These are phyloP conservation scores for Mycocentrospora acerina DNA, from an alignment of 2,329 filamentous ascomycete species.

Conservation along the genomic window DNA sequence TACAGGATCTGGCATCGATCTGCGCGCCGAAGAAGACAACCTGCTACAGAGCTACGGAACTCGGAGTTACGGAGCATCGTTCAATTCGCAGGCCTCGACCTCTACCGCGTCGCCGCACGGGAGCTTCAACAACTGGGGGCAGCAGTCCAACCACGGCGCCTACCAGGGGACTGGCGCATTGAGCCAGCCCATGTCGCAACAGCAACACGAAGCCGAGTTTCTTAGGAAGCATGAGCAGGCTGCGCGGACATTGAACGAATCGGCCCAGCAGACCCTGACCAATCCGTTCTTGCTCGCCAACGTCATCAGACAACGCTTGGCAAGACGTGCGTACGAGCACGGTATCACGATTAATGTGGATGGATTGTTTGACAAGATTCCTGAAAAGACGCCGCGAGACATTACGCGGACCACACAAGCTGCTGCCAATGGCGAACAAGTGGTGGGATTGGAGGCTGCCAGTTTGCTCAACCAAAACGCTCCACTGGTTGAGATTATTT, in stretches of 20 bases:
- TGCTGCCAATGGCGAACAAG: slow-evolving; percentile 62
- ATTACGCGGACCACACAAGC: slow-evolving; percentile 44
- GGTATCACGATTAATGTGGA: slow-evolving; percentile 62
- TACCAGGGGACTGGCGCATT: slow-evolving; percentile 43
- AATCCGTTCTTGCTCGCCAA: slow-evolving; percentile 72
- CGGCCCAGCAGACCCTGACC: slow-evolving; percentile 67
- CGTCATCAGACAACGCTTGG: slow-evolving; percentile 56
- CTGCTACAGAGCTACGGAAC: slow-evolving; percentile 67
- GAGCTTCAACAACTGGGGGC: slow-evolving; percentile 50
- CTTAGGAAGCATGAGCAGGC: slow-evolving; percentile 67
- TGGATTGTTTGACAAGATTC: slow-evolving; percentile 51
- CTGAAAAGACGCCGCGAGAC: slow-evolving; percentile 31
- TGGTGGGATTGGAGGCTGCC: slow-evolving; percentile 55
- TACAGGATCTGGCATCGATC: slow-evolving; percentile 80
- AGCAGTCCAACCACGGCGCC: slow-evolving; percentile 39
- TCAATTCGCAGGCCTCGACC: slow-evolving; percentile 40
- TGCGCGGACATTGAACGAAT: slow-evolving; percentile 61
- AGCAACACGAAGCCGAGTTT: slow-evolving; percentile 65
- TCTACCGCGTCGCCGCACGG: slow-evolving; percentile 44
- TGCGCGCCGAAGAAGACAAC: slow-evolving; percentile 82
- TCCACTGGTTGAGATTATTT: slow-evolving; percentile 77
- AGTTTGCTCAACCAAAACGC: slow-evolving; percentile 73
- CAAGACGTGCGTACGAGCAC: slow-evolving; percentile 59
- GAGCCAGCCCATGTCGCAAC: slow-evolving; percentile 63
- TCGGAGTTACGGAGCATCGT: slow-evolving; percentile 51